A percentile compares a stretch with the other conserved stretches of the same genome.
phyloP scores from a whole-genome alignment of 2,329 filamentous ascomycete species.

The Colletotrichum kahawae region DNA sequence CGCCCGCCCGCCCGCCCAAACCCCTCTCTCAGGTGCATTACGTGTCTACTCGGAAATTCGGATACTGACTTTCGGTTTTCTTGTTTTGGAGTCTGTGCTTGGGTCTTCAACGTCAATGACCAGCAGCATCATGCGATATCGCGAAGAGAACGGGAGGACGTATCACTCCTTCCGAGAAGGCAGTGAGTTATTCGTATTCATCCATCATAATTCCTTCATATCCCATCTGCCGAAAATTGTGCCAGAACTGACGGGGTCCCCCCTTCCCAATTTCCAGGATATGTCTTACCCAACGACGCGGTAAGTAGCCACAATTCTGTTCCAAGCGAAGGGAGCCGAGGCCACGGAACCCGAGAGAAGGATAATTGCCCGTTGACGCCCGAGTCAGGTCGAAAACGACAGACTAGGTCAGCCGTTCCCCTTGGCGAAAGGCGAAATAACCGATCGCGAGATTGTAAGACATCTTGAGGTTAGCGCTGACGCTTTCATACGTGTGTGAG shows the following conservation, averaged over 20 bases:
- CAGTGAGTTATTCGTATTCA: background rate
- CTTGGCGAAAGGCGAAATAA: background rate
- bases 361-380: background rate
- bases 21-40: background rate
- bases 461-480: background rate
- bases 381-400: slow-evolving; percentile 26
- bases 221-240: background rate
- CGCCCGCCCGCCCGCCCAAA: background rate
- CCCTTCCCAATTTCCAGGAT: slow-evolving; percentile 18
- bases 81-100: slow-evolving; percentile 4
- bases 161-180: slow-evolving; percentile 40
- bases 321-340: background rate
- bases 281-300: slow-evolving; percentile 31
- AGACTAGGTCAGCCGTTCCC: slow-evolving; percentile 21
- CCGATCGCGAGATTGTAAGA: background rate
- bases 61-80: background rate
- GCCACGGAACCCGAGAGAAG: background rate
- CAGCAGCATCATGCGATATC: slow-evolving; percentile 41
- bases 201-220: background rate
- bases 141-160: slow-evolving; percentile 43
- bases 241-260: background rate
- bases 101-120: slow-evolving; percentile 34
- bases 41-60: background rate
- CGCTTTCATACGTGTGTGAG: background rate
- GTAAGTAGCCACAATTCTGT: slow-evolving; percentile 1